Base-by-base conservation (phyloP, 257 asterid genomes). In the Nicotiana paniculata region DNA sequence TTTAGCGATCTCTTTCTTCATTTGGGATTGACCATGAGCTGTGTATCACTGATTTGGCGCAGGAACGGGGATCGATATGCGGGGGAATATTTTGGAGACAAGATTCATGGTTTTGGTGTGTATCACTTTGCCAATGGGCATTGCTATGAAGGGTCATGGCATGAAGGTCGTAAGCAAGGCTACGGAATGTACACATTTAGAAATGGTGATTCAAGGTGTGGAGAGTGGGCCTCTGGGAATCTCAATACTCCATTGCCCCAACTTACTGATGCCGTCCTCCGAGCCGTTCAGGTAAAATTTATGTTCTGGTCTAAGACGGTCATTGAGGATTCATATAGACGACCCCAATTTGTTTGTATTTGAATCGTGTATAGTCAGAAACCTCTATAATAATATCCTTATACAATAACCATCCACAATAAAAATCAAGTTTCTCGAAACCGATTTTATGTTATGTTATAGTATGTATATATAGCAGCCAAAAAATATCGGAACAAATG, bases 141-240 rank as follows among this genome's bases (percentile, higher is more conserved):
- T 61, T 87, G 94, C 81, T 95, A 93, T 17, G 97, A 95, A 87
- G 98, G 98, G 9, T 93, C 98, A 2, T 95, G 98, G 98, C 98
- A 95, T n/a, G 98, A 95, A 82, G 97, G 97, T 16, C 93, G 93
- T 4, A 92, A 92, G 84, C 98, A 93, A 88, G 97, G 98, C 5
- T 93, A 88, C 63, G 98, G 97, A 69, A 83, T 85, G 91, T 95
- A 95, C 78, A 91, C 90, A 3, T 93, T 95, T 68, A 88, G 95
- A 81, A 91, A 81, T 65, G 92, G 96, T 64, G 91, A 85, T 69
- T 83, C 75, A 6, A 90, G 84, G 86, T 93, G 92, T 33, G 98
- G 98, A 1, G 97, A 92, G 86, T 95, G 98, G 98, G 93, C 91
- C 53, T 66, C 66, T 46, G 98, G 97, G 28, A 89, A 83, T 79